phyloP scores from a whole-genome alignment of 2,329 filamentous ascomycete species.

The Colletotrichum musae region DNA sequence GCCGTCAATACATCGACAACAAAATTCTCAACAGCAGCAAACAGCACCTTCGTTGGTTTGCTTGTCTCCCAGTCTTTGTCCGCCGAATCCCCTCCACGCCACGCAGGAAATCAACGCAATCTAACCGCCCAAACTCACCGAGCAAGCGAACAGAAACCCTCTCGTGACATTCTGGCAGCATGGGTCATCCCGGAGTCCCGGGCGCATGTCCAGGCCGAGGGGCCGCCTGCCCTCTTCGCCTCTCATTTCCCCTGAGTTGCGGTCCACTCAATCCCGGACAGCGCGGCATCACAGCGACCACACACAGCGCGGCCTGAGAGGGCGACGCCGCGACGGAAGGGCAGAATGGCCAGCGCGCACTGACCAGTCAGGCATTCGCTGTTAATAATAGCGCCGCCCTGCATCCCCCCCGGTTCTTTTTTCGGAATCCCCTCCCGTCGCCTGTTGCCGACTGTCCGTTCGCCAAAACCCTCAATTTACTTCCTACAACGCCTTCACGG shows the following conservation, averaged over 20 bases:
- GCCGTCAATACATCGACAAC: too few species aligned
- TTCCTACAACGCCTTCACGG: neutral
- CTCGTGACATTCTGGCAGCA: slow-evolving; percentile 21
- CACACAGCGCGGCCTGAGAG: neutral
- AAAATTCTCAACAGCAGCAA: slow-evolving; percentile 6
- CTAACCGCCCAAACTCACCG: neutral
- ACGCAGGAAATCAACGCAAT: neutral
- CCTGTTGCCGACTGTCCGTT: slow-evolving; percentile 24
- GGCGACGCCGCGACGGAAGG: neutral
- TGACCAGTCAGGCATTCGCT: slow-evolving; percentile 12
- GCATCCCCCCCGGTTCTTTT: neutral
- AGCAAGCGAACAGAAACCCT: neutral
- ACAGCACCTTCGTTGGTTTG: neutral
- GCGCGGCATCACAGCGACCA: neutral
- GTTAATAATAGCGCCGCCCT: slow-evolving; percentile 32
- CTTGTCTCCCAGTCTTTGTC: neutral
- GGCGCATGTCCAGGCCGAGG: slow-evolving; percentile 7
- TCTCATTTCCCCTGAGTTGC: slow-evolving; percentile 18
- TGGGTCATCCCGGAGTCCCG: neutral
- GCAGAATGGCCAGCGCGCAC: slow-evolving; percentile 4
- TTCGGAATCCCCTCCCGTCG: slow-evolving; percentile 25
- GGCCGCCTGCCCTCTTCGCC: slow-evolving; percentile 10
- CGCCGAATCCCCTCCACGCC: neutral
- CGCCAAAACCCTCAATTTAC: neutral
- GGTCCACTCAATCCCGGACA: slow-evolving; percentile 9